A percentile compares a stretch with the other conserved stretches of the same genome.
Evolutionary conservation across 2,329 filamentous ascomycete species (phyloP).

Genomic region (Fusarium tuaranense): DNA sequence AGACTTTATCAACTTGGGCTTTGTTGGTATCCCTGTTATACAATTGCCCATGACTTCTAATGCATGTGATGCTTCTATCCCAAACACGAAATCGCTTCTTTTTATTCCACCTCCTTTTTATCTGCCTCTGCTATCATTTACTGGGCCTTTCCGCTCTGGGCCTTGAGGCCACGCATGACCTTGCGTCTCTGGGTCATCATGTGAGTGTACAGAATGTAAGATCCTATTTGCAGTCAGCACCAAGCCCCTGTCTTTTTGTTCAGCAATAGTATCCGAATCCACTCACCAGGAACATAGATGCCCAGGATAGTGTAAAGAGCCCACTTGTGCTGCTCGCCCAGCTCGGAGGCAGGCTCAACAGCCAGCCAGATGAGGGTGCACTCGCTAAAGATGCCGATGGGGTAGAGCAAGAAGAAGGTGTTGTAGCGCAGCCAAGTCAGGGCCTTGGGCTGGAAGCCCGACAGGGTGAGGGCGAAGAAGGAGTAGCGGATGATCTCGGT

Average conservation of each 20-base stretch:
- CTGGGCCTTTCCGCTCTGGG: slow-evolving; percentile 56
- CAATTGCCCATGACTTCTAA: not conserved
- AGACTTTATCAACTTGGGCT: slow-evolving; percentile 12
- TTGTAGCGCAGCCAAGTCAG: slow-evolving; percentile 91
- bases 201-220: slow-evolving; percentile 89
- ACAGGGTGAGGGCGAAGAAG: slow-evolving; percentile 85
- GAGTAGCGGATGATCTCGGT: slow-evolving; percentile 95
- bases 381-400: slow-evolving; percentile 90
- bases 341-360: slow-evolving; percentile 66
- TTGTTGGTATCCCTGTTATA: not conserved
- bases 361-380: slow-evolving; percentile 82
- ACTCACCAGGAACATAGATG: slow-evolving; percentile 84
- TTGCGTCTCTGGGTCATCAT: slow-evolving; percentile 94
- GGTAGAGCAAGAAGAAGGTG: slow-evolving; percentile 93
- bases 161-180: slow-evolving; percentile 74
- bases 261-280: not conserved
- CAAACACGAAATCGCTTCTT: not conserved
- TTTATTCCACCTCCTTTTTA: not conserved
- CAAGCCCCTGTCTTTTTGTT: not conserved
- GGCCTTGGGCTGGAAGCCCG: slow-evolving; percentile 69
- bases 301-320: slow-evolving; percentile 74
- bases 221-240: slow-evolving; percentile 56
- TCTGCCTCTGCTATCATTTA: slow-evolving; percentile 1
- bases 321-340: slow-evolving; percentile 64
- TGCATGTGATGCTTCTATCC: not conserved